Evolutionary conservation across 352 stramenopile genomes (phyloP).

Genomic region (Phytophthora constricta): DNA sequence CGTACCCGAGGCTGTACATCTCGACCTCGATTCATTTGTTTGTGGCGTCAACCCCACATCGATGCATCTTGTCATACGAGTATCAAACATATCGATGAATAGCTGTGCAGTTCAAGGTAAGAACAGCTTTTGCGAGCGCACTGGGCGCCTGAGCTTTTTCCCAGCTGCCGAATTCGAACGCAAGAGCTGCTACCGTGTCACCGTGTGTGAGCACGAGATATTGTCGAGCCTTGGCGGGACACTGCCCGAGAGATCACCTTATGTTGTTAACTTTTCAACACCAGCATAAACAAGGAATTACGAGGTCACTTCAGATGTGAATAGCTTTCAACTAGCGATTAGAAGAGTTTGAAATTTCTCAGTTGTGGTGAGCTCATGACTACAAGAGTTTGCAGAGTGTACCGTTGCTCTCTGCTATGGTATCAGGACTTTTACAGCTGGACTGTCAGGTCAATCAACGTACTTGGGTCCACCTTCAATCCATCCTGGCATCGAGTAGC

Average conservation of each 20-base stretch:
- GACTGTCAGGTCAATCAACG: neutral
- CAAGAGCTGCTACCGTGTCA: constrained; percentile 29
- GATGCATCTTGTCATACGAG: constrained; percentile 33
- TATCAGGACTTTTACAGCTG: neutral
- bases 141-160: constrained; percentile 24
- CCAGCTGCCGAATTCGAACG: constrained; percentile 33
- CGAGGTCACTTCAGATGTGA: too few species aligned
- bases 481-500: constrained; percentile 1
- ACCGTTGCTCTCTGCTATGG: neutral
- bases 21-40: constrained; percentile 33
- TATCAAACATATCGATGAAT: constrained; percentile 33
- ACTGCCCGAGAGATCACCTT: constrained; percentile 26
- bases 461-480: neutral
- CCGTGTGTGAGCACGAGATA: constrained; percentile 36
- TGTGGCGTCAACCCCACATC: constrained; percentile 26
- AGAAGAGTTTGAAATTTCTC: too few species aligned
- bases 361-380: too few species aligned
- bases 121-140: constrained; percentile 24
- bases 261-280: constrained; percentile 35
- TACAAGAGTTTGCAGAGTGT: neutral
- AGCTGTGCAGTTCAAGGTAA: constrained; percentile 31
- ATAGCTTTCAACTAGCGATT: too few species aligned
- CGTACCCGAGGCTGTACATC: constrained; percentile 24
- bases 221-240: constrained; percentile 33
- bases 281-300: constrained; percentile 13